phyloP scores from a whole-genome alignment of 2,329 filamentous ascomycete genomes.

The Colletotrichum siamense region DNA sequence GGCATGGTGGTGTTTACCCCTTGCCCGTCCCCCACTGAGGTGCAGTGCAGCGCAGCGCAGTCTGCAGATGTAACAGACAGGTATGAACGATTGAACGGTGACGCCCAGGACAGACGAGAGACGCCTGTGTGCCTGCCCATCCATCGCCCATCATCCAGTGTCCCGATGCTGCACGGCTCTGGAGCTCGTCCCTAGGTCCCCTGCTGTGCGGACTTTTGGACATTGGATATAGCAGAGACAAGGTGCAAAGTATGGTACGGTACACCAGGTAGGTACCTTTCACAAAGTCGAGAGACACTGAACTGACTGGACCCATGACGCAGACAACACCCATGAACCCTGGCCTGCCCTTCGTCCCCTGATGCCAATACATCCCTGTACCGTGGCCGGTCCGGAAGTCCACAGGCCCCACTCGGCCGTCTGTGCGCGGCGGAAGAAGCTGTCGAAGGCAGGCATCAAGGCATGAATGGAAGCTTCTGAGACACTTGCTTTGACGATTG shows the following conservation, averaged over 20 bases:
- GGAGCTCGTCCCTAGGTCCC: background rate
- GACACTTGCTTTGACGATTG: conserved; percentile 11
- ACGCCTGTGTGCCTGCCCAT: background rate
- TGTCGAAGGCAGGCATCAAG: conserved; percentile 2
- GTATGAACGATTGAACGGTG: background rate
- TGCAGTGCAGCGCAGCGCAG: background rate
- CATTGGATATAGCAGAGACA: background rate
- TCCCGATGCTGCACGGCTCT: background rate
- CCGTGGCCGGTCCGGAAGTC: conserved; percentile 14
- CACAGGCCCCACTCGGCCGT: background rate
- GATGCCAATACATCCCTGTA: background rate
- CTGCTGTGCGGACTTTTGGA: background rate
- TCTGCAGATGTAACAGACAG: background rate
- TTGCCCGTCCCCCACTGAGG: background rate
- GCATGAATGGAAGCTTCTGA: conserved; percentile 21
- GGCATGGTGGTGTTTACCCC: background rate
- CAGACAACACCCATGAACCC: background rate
- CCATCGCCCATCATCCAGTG: background rate
- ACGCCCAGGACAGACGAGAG: background rate
- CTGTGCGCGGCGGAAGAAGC: conserved; percentile 16
- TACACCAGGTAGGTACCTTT: background rate
- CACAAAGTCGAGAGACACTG: background rate
- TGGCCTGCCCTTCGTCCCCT: background rate
- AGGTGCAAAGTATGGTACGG: background rate
- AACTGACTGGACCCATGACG: background rate